Conservation (phyloP, 805 yeast species). For the Barnettozyma pratensis region DNA sequence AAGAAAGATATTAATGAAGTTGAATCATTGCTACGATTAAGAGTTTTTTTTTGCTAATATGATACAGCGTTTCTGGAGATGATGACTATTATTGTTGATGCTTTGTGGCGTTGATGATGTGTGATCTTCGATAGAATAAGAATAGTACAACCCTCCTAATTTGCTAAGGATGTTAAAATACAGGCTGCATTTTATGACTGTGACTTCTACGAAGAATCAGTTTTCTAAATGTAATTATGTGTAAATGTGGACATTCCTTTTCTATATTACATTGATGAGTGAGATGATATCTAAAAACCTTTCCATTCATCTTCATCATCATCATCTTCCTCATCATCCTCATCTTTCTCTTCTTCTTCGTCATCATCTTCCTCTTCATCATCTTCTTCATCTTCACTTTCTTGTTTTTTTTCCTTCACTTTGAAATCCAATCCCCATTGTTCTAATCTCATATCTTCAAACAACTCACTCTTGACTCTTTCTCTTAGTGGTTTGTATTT, state of each 20-base stretch:
- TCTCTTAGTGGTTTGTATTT: slow-evolving; percentile 60
- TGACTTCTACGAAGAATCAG: not conserved
- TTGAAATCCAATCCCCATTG: slow-evolving; percentile 51
- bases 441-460: slow-evolving; percentile 55
- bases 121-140: too few species aligned
- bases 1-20: too few species aligned
- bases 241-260: not conserved
- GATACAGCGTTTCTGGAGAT: too few species aligned
- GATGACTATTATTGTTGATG: too few species aligned
- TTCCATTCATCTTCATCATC: slow-evolving; percentile 35
- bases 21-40: too few species aligned
- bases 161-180: too few species aligned
- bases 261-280: too few species aligned
- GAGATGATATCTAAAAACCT: slow-evolving; percentile 25
- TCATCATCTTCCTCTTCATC: slow-evolving; percentile 13
- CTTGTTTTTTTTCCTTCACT: slow-evolving; percentile 25
- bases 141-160: too few species aligned
- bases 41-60: too few species aligned
- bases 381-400: slow-evolving; percentile 19
- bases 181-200: too few species aligned
- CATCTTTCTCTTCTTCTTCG: slow-evolving; percentile 30
- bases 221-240: too few species aligned
- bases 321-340: slow-evolving; percentile 21
- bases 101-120: too few species aligned
- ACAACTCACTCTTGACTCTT: slow-evolving; percentile 60